A percentile compares a stretch with the other conserved stretches of the same genome.
These are phyloP conservation scores for Favolaschia claudopus DNA, from an alignment of 768 basidiomycete species.

Conservation along the genomic window DNA sequence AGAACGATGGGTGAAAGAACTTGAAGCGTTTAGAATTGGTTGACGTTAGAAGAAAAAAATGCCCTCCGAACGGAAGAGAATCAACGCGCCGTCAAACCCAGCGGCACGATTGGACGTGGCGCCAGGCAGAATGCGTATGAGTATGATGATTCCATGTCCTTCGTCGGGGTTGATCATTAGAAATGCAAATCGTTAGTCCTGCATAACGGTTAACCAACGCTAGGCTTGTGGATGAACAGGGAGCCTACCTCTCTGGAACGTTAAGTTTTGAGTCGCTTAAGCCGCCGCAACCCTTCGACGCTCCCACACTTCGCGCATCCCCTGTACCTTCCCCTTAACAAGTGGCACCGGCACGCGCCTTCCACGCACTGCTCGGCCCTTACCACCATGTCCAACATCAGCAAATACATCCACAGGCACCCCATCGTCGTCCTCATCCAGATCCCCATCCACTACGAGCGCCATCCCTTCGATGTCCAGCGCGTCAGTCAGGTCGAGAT, in stretches of 20 bases:
- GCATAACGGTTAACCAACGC: no score
- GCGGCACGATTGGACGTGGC: no score
- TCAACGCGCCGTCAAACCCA: no score
- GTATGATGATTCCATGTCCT: no score
- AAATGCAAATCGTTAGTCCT: no score
- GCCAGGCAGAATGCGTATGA: no score
- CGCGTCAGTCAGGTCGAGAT: constrained; percentile 18
- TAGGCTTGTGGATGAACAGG: not conserved
- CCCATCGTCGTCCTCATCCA: constrained; percentile 2
- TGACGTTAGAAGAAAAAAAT: no score
- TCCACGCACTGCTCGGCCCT: not conserved
- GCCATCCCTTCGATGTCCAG: constrained; percentile 18
- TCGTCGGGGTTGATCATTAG: no score
- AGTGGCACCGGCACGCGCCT: constrained; percentile 5
- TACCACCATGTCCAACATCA: constrained; percentile 1
- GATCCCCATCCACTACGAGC: constrained; percentile 16
- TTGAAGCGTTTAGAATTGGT: no score
- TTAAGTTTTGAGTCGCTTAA: not conserved
- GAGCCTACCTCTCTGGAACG: not conserved
- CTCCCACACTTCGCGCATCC: constrained; percentile 13
- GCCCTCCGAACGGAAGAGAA: no score
- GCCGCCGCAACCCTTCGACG: constrained; percentile 3
- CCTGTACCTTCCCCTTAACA: not conserved
- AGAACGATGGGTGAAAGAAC: no score
- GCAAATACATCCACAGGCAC: constrained; percentile 18